Evolutionary conservation across 768 basidiomycete species (phyloP), one percentile per base, ranked within the genome.

Genomic region (Kondoa subrosea): DNA sequence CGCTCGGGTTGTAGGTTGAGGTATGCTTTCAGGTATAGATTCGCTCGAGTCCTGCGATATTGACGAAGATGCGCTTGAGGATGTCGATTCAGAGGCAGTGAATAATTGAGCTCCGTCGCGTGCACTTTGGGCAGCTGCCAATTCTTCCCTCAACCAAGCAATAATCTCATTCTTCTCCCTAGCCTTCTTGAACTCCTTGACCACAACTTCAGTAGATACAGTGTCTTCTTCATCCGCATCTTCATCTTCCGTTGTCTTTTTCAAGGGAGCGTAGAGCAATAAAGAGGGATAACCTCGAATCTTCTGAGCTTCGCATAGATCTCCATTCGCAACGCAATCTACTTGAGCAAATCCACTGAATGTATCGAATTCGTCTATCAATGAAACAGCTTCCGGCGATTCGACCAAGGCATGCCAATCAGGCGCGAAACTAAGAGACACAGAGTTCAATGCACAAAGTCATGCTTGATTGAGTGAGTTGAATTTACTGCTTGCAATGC

Each of bases 241-340:
- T 8, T 50, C 40, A 8, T 50, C 40, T 50, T 50, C 40, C 8
- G 12, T 21, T 50, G 21, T 50, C 56, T 65, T 66, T 32, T 58
- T 62, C 29, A 70, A 70, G 34, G 59, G 60, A 1, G 57, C 50
- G 66, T 73, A 74, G 25, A 73, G 68, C 59, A 72, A 74, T 40
- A 74, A 60, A 0, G 72, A 70, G 0, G 73, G 73, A 34, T 74
- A 74, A 67, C 71, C 71, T 65, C 73, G 73, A 66, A 74, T 71
- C 25, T 34, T 30, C 64, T 74, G 57, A 2, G 60, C 4, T 56
- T 70, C 70, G 65, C 73, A 74, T 2, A 74, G 66, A 61, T 74
- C 73, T 2, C 73, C 73, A 57, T 73, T 71, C 4, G 72, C 59
- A 4, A 67, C 69, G 69, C 73, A 74, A 67, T 74, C 73, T 65